A percentile compares a stretch with the other conserved stretches of the same genome.
Evolutionary conservation across 176 grass and related monocot species (phyloP).

Genomic region (Triticum turgidum): DNA sequence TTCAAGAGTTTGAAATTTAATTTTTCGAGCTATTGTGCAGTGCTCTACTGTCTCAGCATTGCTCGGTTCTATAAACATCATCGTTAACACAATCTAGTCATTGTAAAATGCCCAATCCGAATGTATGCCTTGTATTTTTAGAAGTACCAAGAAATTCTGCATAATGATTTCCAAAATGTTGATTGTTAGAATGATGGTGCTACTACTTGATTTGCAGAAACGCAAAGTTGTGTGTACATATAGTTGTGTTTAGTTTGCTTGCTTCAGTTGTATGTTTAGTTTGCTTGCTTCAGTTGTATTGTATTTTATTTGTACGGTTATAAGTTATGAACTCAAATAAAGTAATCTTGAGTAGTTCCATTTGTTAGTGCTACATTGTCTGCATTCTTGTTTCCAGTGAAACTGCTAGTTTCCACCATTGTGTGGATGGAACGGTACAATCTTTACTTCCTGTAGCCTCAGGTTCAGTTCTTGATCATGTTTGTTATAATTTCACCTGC

Average conservation of each 20-base stretch:
- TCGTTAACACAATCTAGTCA: not conserved
- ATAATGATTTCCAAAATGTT: slow-evolving; percentile 8
- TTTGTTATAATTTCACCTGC: not conserved
- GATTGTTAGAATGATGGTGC: not conserved
- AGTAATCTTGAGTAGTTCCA: not conserved
- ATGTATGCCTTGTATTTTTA: not conserved
- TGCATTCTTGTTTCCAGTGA: not conserved
- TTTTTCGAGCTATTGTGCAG: slow-evolving; percentile 6
- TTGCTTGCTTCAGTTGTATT: not conserved
- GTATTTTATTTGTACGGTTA: slow-evolving; percentile 3
- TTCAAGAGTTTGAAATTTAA: not conserved
- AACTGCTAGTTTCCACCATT: not conserved
- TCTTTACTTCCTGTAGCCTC: not conserved
- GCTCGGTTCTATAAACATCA: slow-evolving; percentile 4
- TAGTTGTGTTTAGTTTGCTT: not conserved
- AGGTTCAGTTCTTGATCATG: not conserved
- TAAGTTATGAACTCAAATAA: not conserved
- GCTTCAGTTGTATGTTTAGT: not conserved
- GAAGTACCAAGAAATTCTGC: not conserved
- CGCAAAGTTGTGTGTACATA: not conserved
- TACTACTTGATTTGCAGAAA: not conserved
- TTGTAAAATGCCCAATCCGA: not conserved
- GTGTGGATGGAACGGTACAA: slow-evolving; percentile 11
- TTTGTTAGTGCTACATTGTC: not conserved
- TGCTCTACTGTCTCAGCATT: slow-evolving; percentile 16